Conservation (phyloP, 768 basidiomycete species). For the Auricularia sp. region DNA sequence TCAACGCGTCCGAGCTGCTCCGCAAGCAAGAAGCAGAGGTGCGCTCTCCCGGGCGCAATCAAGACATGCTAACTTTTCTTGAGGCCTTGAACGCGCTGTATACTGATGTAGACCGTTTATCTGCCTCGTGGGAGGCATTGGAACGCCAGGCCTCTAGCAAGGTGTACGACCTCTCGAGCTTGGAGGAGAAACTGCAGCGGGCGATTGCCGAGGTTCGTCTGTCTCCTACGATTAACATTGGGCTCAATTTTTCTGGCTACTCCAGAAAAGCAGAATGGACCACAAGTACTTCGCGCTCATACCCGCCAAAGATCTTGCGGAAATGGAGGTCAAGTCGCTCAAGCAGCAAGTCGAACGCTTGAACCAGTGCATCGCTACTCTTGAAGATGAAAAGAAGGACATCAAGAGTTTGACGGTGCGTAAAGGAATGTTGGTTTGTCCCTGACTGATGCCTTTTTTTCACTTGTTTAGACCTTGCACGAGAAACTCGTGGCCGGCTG, state of each 20-base stretch:
- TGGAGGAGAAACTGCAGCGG: slow-evolving; percentile 66
- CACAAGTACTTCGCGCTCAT: slow-evolving; percentile 89
- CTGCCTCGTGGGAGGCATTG: slow-evolving; percentile 75
- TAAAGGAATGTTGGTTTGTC: no score
- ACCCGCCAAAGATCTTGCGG: slow-evolving; percentile 78
- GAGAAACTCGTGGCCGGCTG: slow-evolving; percentile 49
- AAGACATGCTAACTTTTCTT: background rate
- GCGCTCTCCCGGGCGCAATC: slow-evolving; percentile 12
- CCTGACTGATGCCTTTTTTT: no score
- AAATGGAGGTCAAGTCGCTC: slow-evolving; percentile 40
- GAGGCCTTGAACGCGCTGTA: slow-evolving; percentile 72
- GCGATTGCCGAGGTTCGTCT: slow-evolving; percentile 54
- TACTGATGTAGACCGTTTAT: slow-evolving; percentile 75
- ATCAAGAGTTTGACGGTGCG: background rate
- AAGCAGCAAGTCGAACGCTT: background rate
- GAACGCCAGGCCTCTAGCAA: slow-evolving; percentile 77
- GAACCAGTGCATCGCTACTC: background rate
- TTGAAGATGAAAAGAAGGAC: background rate
- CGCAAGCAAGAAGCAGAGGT: slow-evolving; percentile 59
- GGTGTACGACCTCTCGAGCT: slow-evolving; percentile 63
- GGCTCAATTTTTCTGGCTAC: background rate
- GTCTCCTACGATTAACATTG: background rate
- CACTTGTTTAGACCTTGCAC: slow-evolving; percentile 33
- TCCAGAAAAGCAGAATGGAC: slow-evolving; percentile 88
- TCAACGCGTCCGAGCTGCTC: slow-evolving; percentile 50